These are phyloP conservation scores for Apiospora sp. DNA, from an alignment of 2,329 filamentous ascomycete genomes.

Conservation along the genomic window DNA sequence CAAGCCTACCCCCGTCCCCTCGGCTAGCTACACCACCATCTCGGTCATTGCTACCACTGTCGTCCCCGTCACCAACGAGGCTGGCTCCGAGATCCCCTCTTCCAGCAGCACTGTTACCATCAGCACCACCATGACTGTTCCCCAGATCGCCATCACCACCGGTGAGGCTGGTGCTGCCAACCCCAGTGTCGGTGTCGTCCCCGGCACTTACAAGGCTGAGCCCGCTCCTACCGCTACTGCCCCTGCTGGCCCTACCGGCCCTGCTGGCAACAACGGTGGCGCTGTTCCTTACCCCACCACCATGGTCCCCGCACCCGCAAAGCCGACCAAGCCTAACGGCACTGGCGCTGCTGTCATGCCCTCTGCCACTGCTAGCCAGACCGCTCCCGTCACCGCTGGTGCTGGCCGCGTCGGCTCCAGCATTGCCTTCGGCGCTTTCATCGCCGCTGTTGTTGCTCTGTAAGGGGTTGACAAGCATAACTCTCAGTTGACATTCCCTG, in stretches of 20 bases:
- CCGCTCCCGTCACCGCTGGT: conserved; percentile 43
- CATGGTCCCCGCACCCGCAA: conserved; percentile 40
- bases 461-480: not conserved
- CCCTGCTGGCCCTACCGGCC: conserved; percentile 42
- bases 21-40: conserved; percentile 56
- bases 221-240: conserved; percentile 45
- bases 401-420: conserved; percentile 49
- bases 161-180: conserved; percentile 51
- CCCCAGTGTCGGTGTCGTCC: conserved; percentile 40
- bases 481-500: not conserved
- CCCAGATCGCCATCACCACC: conserved; percentile 48
- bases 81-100: conserved; percentile 56
- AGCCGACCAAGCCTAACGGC: conserved; percentile 50
- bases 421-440: conserved; percentile 54
- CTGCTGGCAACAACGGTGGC: conserved; percentile 32
- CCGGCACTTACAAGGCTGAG: conserved; percentile 32
- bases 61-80: conserved; percentile 56
- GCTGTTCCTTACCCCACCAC: conserved; percentile 46
- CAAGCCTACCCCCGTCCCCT: conserved; percentile 51
- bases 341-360: conserved; percentile 42
- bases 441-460: conserved; percentile 48
- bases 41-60: conserved; percentile 59
- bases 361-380: conserved; percentile 28
- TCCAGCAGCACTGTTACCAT: conserved; percentile 57
- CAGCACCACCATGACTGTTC: conserved; percentile 55